phyloP scores from a whole-genome alignment of 2,329 filamentous ascomycete species.

The Colletotrichum eleusines region DNA sequence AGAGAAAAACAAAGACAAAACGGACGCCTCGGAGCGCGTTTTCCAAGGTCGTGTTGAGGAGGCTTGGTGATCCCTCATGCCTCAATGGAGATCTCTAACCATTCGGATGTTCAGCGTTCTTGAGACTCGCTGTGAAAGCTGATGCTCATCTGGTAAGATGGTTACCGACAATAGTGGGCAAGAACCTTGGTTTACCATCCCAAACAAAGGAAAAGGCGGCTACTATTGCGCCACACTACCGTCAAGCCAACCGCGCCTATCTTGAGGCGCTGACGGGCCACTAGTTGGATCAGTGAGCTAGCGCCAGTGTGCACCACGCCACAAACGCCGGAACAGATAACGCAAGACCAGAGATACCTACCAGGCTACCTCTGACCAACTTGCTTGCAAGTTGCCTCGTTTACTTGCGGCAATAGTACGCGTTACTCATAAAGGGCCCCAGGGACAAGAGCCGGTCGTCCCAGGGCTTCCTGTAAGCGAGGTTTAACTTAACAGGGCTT shows the following conservation, averaged over 20 bases:
- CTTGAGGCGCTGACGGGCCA: constrained; percentile 11
- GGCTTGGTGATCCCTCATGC: constrained; percentile 34
- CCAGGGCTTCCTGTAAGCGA: constrained; percentile 38
- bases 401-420: constrained; percentile 36
- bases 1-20: constrained; percentile 1
- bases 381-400: constrained; percentile 21
- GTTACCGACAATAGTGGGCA: neutral
- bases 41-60: constrained; percentile 3
- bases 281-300: constrained; percentile 13
- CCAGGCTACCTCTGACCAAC: constrained; percentile 24
- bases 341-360: constrained; percentile 18
- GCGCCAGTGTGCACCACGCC: no score
- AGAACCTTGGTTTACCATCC: neutral
- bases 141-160: neutral
- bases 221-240: neutral
- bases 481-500: constrained; percentile 32
- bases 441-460: constrained; percentile 24
- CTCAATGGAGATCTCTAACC: neutral
- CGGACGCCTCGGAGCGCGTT: constrained; percentile 16
- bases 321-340: constrained; percentile 18
- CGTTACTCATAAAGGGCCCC: constrained; percentile 36
- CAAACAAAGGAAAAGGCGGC: constrained; percentile 3
- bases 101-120: constrained; percentile 9
- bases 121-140: neutral
- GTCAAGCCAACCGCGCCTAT: constrained; percentile 3